Percentiles rank a stretch among this genome's conserved stretches.
These are phyloP conservation scores for Bryoerythrophyllum caledonicum DNA, from an alignment of 225 moss, liverwort and hornwort species.

Conservation along the genomic window DNA sequence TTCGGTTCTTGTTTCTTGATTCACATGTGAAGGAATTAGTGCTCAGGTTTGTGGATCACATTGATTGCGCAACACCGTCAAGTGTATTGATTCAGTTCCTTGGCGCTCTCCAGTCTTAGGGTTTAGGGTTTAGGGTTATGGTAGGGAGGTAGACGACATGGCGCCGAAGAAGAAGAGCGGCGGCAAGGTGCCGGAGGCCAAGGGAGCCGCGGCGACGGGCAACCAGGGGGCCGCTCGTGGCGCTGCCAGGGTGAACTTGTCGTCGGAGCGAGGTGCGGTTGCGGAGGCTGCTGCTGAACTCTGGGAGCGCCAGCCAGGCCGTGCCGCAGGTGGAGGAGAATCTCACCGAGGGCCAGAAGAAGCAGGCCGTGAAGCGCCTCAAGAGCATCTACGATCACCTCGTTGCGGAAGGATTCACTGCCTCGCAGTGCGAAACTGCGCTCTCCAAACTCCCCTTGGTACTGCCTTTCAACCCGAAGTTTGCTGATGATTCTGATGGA, in stretches of 20 bases:
- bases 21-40: too few species aligned
- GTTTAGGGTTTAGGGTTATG: constrained; percentile 22
- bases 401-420: constrained; percentile 81
- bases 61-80: background rate
- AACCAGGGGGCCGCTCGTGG: constrained; percentile 66
- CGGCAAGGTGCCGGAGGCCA: constrained; percentile 43
- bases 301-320: constrained; percentile 37
- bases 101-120: background rate
- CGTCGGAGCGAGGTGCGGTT: constrained; percentile 83
- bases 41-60: too few species aligned
- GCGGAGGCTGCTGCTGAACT: constrained; percentile 80
- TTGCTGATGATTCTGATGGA: constrained; percentile 9
- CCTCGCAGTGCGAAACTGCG: constrained; percentile 85
- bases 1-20: too few species aligned
- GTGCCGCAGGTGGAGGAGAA: constrained; percentile 45
- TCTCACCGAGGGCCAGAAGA: constrained; percentile 82
- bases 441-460: constrained; percentile 82
- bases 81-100: background rate
- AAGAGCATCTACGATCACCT: constrained; percentile 90
- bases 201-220: constrained; percentile 26
- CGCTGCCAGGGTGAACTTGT: constrained; percentile 79
- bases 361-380: constrained; percentile 81
- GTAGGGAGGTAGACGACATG: constrained; percentile 29
- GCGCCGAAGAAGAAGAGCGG: constrained; percentile 52
- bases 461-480: background rate